Evolutionary conservation across 2,329 filamentous ascomycete species (phyloP).

Genomic region (Fusarium sp.): DNA sequence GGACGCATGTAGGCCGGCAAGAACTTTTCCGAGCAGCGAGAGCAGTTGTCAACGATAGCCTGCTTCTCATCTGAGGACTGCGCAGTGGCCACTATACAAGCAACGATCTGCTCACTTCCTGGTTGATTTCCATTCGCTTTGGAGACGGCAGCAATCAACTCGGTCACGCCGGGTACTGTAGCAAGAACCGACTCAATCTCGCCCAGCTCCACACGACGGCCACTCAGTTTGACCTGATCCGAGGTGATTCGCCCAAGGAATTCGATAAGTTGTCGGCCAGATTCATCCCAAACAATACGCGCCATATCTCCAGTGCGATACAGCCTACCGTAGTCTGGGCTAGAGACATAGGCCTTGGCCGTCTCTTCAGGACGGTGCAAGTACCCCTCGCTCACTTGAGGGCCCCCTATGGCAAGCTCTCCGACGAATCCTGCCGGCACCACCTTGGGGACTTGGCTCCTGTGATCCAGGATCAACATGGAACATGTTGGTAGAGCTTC

Average conservation of each 20-base stretch:
- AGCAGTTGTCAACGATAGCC: neutral
- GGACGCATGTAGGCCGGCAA: conserved; percentile 6
- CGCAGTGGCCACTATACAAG: neutral
- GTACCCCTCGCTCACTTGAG: conserved; percentile 78
- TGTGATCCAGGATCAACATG: conserved; percentile 45
- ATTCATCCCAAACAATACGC: conserved; percentile 64
- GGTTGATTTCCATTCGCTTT: neutral
- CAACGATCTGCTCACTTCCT: conserved; percentile 6
- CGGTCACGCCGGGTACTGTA: neutral
- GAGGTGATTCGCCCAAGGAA: conserved; percentile 70
- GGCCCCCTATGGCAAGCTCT: conserved; percentile 83
- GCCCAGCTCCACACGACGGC: conserved; percentile 78
- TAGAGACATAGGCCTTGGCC: conserved; percentile 34
- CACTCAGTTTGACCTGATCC: conserved; percentile 81
- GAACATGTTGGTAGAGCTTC: conserved; percentile 51
- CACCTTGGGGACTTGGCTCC: conserved; percentile 51
- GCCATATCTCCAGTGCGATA: conserved; percentile 11
- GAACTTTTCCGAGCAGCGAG: neutral
- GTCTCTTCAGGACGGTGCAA: conserved; percentile 72
- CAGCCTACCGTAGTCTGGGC: neutral
- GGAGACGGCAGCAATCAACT: neutral
- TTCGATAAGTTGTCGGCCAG: conserved; percentile 72
- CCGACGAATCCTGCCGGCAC: conserved; percentile 78
- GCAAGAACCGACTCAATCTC: conserved; percentile 67
- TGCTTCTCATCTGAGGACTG: conserved; percentile 2